Conservation (phyloP, 78 protist species). For the Pigoraptor vietnamica region DNA sequence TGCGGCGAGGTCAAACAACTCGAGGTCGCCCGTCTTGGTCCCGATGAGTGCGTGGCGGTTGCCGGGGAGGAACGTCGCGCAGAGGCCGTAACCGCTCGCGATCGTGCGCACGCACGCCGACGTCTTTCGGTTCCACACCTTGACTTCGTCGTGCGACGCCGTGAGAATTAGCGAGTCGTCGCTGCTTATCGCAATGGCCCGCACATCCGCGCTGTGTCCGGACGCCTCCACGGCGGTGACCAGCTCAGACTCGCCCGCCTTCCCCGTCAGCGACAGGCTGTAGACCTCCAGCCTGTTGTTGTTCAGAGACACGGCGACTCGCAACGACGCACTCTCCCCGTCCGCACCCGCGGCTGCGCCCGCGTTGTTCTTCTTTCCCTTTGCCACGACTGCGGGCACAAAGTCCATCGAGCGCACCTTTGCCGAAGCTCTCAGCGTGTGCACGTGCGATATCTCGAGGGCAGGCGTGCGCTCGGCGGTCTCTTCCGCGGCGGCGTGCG, state of each 20-base stretch:
- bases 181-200: constrained; percentile 48
- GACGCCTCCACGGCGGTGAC: constrained; percentile 7
- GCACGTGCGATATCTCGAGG: not conserved
- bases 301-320: constrained; percentile 16
- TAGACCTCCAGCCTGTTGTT: constrained; percentile 56
- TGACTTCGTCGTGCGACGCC: constrained; percentile 24
- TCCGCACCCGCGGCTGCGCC: not conserved
- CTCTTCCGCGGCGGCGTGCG: not conserved
- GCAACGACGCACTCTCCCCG: not conserved
- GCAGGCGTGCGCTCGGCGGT: not conserved
- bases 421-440: not conserved
- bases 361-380: not conserved
- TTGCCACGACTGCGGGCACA: not conserved
- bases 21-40: constrained; percentile 82
- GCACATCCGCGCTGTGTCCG: constrained; percentile 76
- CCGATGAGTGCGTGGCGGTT: constrained; percentile 78
- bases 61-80: constrained; percentile 74
- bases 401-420: constrained; percentile 15
- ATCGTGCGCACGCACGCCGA: constrained; percentile 60
- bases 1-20: constrained; percentile 63
- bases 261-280: not conserved
- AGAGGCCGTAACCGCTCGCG: constrained; percentile 63
- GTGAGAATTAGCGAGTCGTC: constrained; percentile 46
- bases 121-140: constrained; percentile 64
- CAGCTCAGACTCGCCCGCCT: not conserved